Evolutionary conservation across 1,139 yeast genomes (phyloP).

Genomic region (Suhomyces panamericanus): DNA sequence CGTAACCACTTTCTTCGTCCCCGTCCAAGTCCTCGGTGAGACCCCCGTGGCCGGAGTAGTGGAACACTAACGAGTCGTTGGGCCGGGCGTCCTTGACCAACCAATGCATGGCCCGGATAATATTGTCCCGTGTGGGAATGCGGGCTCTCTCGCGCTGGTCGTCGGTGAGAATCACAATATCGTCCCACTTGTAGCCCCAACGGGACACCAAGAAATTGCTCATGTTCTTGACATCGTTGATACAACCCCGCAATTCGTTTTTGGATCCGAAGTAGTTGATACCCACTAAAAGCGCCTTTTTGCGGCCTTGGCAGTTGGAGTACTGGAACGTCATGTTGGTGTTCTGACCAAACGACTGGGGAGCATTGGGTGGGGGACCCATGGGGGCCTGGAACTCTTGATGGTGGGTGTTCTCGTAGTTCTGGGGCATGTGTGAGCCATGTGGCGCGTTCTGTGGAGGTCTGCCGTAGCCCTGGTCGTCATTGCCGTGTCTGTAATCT

Average conservation of each 20-base stretch:
- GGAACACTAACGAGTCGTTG: constrained; percentile 83
- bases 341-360: constrained; percentile 27
- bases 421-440: constrained; percentile 12
- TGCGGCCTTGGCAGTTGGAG: constrained; percentile 72
- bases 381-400: constrained; percentile 8
- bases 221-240: constrained; percentile 76
- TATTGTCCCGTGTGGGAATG: constrained; percentile 76
- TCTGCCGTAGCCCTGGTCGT: constrained; percentile 7
- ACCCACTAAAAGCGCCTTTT: constrained; percentile 84
- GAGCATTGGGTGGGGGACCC: constrained; percentile 20
- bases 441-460: constrained; percentile 14
- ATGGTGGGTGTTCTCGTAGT: constrained; percentile 12
- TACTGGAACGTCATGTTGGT: constrained; percentile 42
- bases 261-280: constrained; percentile 80
- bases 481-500: constrained; percentile 2
- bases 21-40: constrained; percentile 77
- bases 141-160: constrained; percentile 64
- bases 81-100: constrained; percentile 78
- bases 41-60: constrained; percentile 95
- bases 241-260: constrained; percentile 78
- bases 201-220: constrained; percentile 52
- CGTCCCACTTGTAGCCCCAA: constrained; percentile 71
- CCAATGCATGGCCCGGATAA: constrained; percentile 89
- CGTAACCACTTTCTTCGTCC: constrained; percentile 88
- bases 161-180: constrained; percentile 83